Evolutionary conservation across 2,329 filamentous ascomycete species (phyloP), one percentile per base, ranked within the genome.

Genomic region (Sporothrix protearum): DNA sequence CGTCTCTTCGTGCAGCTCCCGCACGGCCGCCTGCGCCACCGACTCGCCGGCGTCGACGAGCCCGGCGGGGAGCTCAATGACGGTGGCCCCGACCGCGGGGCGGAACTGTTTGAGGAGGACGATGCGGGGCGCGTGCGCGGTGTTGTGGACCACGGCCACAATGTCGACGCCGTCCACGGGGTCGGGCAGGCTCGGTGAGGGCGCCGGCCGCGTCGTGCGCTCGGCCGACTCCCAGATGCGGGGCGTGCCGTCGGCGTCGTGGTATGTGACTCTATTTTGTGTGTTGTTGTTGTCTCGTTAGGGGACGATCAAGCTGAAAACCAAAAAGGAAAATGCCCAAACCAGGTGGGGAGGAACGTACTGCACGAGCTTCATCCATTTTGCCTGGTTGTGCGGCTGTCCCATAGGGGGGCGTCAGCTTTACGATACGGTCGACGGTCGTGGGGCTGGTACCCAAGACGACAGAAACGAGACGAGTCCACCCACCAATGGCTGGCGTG

Each of bases 171-270:
- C 91, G 76, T 94, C 91, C 69, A 93, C 89, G 25, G 45, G 19
- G 0, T 63, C 70, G 45, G 87, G 86, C 71, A 84, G 84, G 74
- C 80, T 83, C 71, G 83, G 81, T 14, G 90, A 89, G 4, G 45
- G 45, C 19, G 66, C 55, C 4, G 73, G 73, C 3, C 91, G 86
- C 0, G 91, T 93, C 39, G 85, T 85, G n/a, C 91, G 87, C 79
- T 92, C 89, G 19, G 89, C 89, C 0, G 89, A 91, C 77, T 94
- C 91, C 91, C 91, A 93, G 39, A 85, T 87, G 69, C 91, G 85
- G 0, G 82, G 79, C 19, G 82, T 81, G 75, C 87, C 88, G 45
- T 85, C 83, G 25, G 88, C 86, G 76, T 93, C 91, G 71, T 83
- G 82, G 78, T 93, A 94, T 45, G 84, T 86, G 74, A 88, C 87